Conservation (phyloP, 495 filamentous ascomycete species). For the Chaetomium fimeti region DNA sequence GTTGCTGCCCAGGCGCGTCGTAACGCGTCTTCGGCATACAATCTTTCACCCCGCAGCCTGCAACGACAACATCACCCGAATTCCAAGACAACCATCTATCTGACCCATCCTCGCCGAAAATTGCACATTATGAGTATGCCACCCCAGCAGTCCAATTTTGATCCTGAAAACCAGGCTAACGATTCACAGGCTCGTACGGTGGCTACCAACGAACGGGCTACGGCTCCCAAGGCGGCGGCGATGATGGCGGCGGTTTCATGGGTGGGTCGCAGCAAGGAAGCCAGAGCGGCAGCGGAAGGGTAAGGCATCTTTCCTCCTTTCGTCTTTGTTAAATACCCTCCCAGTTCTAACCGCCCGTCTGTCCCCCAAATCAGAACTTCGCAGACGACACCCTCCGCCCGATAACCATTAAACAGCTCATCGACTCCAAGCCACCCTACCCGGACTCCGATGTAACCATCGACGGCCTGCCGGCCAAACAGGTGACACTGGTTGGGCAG, state of each 20-base stretch:
- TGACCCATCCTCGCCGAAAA: not conserved
- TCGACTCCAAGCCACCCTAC: constrained; percentile 73
- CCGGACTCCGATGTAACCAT: constrained; percentile 71
- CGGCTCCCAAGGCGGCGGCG: constrained; percentile 41
- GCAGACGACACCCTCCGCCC: constrained; percentile 74
- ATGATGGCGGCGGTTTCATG: constrained; percentile 50
- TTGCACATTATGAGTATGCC: constrained; percentile 15
- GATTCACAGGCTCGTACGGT: constrained; percentile 40
- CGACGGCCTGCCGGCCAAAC: constrained; percentile 62
- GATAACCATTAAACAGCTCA: constrained; percentile 89
- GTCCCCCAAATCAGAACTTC: constrained; percentile 29
- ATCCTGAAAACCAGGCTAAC: not conserved
- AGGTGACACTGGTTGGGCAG: constrained; percentile 85
- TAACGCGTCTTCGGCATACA: constrained; percentile 13
- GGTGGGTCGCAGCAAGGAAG: constrained; percentile 47
- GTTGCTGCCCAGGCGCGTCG: constrained; percentile 20
- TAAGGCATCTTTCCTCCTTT: constrained; percentile 3
- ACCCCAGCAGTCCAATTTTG: not conserved
- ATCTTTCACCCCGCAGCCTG: constrained; percentile 12
- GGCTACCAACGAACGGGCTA: constrained; percentile 43
- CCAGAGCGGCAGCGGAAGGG: constrained; percentile 37
- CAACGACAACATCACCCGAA: not conserved
- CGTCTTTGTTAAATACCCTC: not conserved
- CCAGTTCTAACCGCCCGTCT: not conserved
- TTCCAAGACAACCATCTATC: not conserved